A percentile compares a stretch with the other conserved stretches of the same genome.
These are phyloP conservation scores for Exobasidium rhododendri DNA, from an alignment of 1,284 basidiomycete species.

Conservation along the genomic window DNA sequence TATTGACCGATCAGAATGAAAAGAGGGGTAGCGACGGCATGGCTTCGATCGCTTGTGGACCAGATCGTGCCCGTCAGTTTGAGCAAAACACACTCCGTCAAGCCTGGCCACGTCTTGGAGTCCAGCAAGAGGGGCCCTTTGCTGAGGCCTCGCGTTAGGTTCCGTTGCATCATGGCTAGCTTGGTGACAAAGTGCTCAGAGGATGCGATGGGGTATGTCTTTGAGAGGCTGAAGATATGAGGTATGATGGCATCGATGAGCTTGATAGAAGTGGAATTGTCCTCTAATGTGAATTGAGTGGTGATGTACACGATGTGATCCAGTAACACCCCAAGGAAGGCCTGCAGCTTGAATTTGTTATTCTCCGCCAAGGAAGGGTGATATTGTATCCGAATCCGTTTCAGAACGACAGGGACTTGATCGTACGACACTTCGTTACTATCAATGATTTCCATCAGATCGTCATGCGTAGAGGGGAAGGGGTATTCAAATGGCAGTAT, in stretches of 20 bases:
- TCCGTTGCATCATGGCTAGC: conserved; percentile 87
- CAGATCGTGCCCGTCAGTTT: conserved; percentile 77
- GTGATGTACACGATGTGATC: conserved; percentile 75
- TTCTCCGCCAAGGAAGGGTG: conserved; percentile 85
- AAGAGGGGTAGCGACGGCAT: conserved; percentile 81
- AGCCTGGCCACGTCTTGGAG: conserved; percentile 81
- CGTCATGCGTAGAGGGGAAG: conserved; percentile 79
- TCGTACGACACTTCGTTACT: conserved; percentile 58
- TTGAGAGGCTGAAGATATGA: conserved; percentile 75
- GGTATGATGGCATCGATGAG: conserved; percentile 71
- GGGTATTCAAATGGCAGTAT: conserved; percentile 81
- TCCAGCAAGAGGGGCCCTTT: conserved; percentile 66
- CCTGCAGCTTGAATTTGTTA: conserved; percentile 74
- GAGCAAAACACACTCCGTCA: conserved; percentile 77
- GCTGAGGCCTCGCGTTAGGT: conserved; percentile 77
- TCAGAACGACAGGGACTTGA: conserved; percentile 76
- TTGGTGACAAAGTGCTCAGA: conserved; percentile 79
- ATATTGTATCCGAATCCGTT: conserved; percentile 84
- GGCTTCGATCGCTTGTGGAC: conserved; percentile 91
- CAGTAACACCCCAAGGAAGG: conserved; percentile 72
- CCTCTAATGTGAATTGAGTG: conserved; percentile 59
- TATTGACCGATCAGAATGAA: conserved; percentile 87
- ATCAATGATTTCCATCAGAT: conserved; percentile 78
- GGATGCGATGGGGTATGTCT: conserved; percentile 74
- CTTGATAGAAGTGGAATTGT: conserved; percentile 54